Conservation (phyloP, 2,329 filamentous ascomycete species). For the Achaetomium macrosporum region DNA sequence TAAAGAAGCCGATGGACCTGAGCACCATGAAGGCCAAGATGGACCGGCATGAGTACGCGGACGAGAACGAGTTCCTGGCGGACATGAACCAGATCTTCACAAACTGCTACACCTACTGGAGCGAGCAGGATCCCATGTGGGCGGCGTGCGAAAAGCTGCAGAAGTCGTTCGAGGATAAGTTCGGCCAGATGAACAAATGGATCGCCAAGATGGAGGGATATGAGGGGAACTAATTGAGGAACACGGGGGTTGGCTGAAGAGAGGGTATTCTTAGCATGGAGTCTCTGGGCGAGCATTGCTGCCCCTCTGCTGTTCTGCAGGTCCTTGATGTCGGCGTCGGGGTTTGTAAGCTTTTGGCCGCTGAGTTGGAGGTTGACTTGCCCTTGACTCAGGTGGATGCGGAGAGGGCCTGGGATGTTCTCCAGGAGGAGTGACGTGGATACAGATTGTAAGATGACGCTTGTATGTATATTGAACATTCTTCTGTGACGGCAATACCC, state of each 20-base stretch:
- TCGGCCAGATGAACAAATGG: slow-evolving; percentile 53
- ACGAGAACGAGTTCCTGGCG: slow-evolving; percentile 47
- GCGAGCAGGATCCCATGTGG: slow-evolving; percentile 49
- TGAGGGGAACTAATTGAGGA: slow-evolving; percentile 27
- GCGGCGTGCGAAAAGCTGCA: slow-evolving; percentile 51
- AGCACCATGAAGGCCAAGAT: slow-evolving; percentile 56
- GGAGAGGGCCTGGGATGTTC: too few relatives aligned
- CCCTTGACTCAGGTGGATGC: too few relatives aligned
- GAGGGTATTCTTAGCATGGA: background rate
- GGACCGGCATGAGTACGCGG: slow-evolving; percentile 46
- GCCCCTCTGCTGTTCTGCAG: background rate
- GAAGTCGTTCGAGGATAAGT: slow-evolving; percentile 43
- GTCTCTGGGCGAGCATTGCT: background rate
- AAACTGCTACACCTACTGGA: slow-evolving; percentile 62
- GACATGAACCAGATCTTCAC: slow-evolving; percentile 58
- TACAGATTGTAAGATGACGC: too few relatives aligned
- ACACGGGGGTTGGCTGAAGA: background rate
- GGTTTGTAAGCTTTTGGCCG: too few relatives aligned
- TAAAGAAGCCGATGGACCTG: slow-evolving; percentile 58
- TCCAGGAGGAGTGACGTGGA: too few relatives aligned
- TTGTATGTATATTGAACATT: too few relatives aligned
- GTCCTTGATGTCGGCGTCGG: too few relatives aligned
- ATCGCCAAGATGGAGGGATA: slow-evolving; percentile 47
- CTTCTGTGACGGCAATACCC: too few relatives aligned
- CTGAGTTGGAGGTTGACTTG: too few relatives aligned